Percentiles rank a stretch among this genome's conserved stretches.
Evolutionary conservation across 2,329 filamentous ascomycete genomes (phyloP).

Genomic region (Neonectria faginata): DNA sequence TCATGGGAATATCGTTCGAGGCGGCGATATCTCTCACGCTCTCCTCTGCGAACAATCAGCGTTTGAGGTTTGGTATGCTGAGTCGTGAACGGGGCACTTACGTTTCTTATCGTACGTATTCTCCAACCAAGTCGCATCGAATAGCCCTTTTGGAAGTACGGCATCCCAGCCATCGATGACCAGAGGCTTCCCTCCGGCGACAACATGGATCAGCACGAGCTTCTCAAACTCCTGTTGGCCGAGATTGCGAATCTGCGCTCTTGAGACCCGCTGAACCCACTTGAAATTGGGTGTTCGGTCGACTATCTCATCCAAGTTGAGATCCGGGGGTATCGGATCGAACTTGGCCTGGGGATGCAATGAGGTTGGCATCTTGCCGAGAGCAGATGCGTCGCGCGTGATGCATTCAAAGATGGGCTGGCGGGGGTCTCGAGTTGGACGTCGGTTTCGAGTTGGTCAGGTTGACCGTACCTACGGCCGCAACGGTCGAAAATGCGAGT

Average conservation of each 20-base stretch:
- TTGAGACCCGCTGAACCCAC: constrained; percentile 84
- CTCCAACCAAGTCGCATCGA: constrained; percentile 84
- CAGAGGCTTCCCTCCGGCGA: constrained; percentile 85
- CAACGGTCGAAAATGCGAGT: not conserved
- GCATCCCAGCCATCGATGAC: constrained; percentile 91
- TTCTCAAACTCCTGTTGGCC: constrained; percentile 86
- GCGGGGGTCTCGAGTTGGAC: constrained; percentile 6
- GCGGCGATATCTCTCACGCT: constrained; percentile 83
- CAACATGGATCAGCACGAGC: constrained; percentile 84
- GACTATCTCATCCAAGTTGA: constrained; percentile 82
- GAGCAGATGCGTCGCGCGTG: constrained; percentile 12
- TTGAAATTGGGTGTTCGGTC: constrained; percentile 86
- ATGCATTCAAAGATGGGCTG: not conserved
- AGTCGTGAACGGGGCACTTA: constrained; percentile 54
- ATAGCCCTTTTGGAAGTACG: constrained; percentile 79
- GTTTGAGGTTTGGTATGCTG: constrained; percentile 34
- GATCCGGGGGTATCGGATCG: constrained; percentile 87
- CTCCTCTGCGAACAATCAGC: constrained; percentile 69
- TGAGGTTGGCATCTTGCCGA: constrained; percentile 74
- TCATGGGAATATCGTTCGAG: constrained; percentile 82
- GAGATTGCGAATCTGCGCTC: constrained; percentile 80
- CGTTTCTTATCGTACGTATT: constrained; percentile 82
- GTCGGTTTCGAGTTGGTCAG: not conserved
- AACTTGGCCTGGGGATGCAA: constrained; percentile 88
- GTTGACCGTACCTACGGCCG: not conserved